Evolutionary conservation across 2,329 filamentous ascomycete species (phyloP).

Genomic region (Penicillium brevicompactum): DNA sequence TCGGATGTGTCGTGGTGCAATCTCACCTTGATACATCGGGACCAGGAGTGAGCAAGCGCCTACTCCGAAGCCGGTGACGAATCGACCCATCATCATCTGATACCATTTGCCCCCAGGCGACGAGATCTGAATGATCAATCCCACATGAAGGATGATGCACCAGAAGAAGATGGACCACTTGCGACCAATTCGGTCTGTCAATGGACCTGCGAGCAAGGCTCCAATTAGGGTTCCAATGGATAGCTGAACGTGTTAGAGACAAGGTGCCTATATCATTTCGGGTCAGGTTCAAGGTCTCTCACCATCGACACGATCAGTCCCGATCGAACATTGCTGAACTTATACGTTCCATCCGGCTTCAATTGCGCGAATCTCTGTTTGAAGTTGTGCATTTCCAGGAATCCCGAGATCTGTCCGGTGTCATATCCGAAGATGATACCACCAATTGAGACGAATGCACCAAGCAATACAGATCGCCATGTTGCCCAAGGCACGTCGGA

Average conservation of each 20-base stretch:
- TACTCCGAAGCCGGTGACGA: slow-evolving; percentile 48
- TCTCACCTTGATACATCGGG: slow-evolving; percentile 52
- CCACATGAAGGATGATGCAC: slow-evolving; percentile 45
- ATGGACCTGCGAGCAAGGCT: slow-evolving; percentile 42
- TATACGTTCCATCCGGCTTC: slow-evolving; percentile 32
- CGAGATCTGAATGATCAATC: slow-evolving; percentile 48
- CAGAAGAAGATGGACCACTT: slow-evolving; percentile 46
- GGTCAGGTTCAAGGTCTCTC: neutral
- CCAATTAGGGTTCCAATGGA: slow-evolving; percentile 49
- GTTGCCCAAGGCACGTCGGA: slow-evolving; percentile 38
- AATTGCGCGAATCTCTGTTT: slow-evolving; percentile 41
- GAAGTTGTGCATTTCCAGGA: slow-evolving; percentile 47
- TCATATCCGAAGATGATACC: slow-evolving; percentile 49
- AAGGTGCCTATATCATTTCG: no score
- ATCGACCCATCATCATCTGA: slow-evolving; percentile 47
- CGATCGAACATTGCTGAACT: slow-evolving; percentile 46
- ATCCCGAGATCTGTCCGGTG: slow-evolving; percentile 49
- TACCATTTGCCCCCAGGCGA: slow-evolving; percentile 42
- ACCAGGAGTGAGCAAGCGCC: slow-evolving; percentile 47
- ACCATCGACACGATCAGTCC: slow-evolving; percentile 45
- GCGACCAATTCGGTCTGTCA: slow-evolving; percentile 46
- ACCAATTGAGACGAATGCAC: slow-evolving; percentile 49
- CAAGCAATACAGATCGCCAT: slow-evolving; percentile 41
- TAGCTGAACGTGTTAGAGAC: slow-evolving; percentile 21
- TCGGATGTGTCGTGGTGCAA: slow-evolving; percentile 48